A percentile compares a stretch with the other conserved stretches of the same genome.
phyloP scores from a whole-genome alignment of 306 rosid genomes.

The Arachis stenosperma region DNA sequence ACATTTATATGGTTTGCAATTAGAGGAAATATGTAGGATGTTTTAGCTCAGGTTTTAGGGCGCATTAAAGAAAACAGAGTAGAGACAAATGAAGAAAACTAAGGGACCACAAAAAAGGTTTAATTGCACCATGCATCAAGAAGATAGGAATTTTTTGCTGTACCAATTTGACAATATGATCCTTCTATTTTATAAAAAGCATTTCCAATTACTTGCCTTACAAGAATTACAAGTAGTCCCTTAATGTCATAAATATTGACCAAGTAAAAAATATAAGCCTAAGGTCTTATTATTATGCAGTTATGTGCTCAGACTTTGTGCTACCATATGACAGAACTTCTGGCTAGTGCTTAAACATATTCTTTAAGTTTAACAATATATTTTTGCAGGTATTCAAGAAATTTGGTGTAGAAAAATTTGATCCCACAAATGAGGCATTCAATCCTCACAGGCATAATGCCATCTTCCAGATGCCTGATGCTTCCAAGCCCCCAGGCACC shows the following conservation, averaged over 20 bases:
- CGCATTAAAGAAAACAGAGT: constrained; percentile 20
- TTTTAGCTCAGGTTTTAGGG: neutral
- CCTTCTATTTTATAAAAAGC: constrained; percentile 4
- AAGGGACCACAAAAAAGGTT: neutral
- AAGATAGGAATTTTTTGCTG: constrained; percentile 2
- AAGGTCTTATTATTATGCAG: neutral
- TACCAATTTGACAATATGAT: neutral
- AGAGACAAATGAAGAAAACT: constrained; percentile 19
- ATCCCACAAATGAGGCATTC: constrained; percentile 90
- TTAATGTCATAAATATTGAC: neutral
- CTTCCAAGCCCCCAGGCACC: constrained; percentile 85
- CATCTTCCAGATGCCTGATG: constrained; percentile 76
- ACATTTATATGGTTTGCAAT: neutral
- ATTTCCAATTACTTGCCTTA: neutral
- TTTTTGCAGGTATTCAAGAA: constrained; percentile 78
- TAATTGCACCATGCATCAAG: neutral
- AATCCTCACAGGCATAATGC: constrained; percentile 94
- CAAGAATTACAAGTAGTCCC: constrained; percentile 10
- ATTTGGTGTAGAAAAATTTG: constrained; percentile 80
- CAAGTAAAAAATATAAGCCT: neutral
- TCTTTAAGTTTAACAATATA: constrained; percentile 22
- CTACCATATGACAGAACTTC: constrained; percentile 1
- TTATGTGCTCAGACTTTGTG: constrained; percentile 16
- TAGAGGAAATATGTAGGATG: too few species aligned
- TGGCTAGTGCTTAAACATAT: constrained; percentile 2